These are phyloP conservation scores for Kluyveromyces dobzhanskii DNA, from an alignment of 805 yeast species.

Conservation along the genomic window DNA sequence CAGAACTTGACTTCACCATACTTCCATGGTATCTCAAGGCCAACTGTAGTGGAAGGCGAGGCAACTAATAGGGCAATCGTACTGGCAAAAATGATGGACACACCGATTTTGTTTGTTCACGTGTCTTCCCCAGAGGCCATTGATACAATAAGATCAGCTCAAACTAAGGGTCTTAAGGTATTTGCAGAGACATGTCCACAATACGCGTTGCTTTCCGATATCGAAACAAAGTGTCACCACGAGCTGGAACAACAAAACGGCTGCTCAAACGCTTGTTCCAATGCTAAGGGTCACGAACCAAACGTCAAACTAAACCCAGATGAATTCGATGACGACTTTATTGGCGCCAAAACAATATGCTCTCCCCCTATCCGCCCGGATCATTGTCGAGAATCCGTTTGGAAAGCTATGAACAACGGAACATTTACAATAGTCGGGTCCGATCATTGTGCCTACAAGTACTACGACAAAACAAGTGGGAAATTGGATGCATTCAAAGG, in stretches of 20 bases:
- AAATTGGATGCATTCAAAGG: constrained; percentile 36
- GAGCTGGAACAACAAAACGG: constrained; percentile 8
- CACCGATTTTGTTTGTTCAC: constrained; percentile 40
- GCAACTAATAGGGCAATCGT: constrained; percentile 42
- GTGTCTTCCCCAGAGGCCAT: constrained; percentile 38
- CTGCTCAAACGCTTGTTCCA: background rate
- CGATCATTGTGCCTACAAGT: constrained; percentile 39
- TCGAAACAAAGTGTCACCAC: constrained; percentile 23
- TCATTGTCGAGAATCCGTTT: constrained; percentile 31
- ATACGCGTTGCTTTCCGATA: constrained; percentile 37
- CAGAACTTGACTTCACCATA: constrained; percentile 34
- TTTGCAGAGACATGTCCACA: constrained; percentile 46
- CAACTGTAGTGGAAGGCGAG: constrained; percentile 39
- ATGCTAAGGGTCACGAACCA: too few species aligned
- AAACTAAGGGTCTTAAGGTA: constrained; percentile 34
- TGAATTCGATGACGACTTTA: constrained; percentile 29
- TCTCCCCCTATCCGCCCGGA: constrained; percentile 42
- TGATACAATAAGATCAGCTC: constrained; percentile 35
- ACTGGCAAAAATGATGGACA: constrained; percentile 36
- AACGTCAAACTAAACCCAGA: background rate
- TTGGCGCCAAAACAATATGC: constrained; percentile 43
- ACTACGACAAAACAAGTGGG: constrained; percentile 34
- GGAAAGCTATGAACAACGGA: constrained; percentile 39
- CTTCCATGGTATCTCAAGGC: constrained; percentile 39
- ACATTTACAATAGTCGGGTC: constrained; percentile 39